A percentile compares a stretch with the other conserved stretches of the same genome.
Conservation (phyloP, 106 monocot species). For the Platanthera zijinensis region DNA sequence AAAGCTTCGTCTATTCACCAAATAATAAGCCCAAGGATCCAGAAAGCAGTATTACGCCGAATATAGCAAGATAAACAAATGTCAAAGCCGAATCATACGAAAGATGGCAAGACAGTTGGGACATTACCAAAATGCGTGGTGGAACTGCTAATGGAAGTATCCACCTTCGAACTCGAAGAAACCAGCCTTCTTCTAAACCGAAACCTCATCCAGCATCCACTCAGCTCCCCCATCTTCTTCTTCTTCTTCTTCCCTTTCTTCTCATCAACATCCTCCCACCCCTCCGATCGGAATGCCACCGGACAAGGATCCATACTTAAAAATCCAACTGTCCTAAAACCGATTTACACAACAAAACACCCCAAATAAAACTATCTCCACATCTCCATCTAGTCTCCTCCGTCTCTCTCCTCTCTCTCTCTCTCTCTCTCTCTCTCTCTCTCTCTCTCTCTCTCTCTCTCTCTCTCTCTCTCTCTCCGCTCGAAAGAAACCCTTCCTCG, state of each 20-base stretch:
- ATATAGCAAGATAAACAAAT: conserved; percentile 1
- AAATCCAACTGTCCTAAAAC: background rate
- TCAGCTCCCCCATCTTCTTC: conserved; percentile 11
- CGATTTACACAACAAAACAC: background rate
- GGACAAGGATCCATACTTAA: background rate
- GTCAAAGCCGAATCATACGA: background rate
- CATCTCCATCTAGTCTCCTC: background rate
- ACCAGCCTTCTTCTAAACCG: conserved; percentile 42
- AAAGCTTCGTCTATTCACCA: background rate
- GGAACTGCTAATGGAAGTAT: conserved; percentile 44
- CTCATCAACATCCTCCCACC: background rate
- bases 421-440: background rate
- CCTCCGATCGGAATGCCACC: background rate
- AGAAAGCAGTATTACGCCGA: background rate
- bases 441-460: background rate
- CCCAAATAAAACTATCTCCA: background rate
- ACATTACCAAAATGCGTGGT: conserved; percentile 45
- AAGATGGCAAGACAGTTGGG: background rate
- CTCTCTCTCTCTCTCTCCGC: background rate
- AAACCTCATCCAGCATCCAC: conserved; percentile 65
- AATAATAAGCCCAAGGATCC: background rate
- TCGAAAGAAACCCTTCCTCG: background rate
- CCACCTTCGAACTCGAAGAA: conserved; percentile 64
- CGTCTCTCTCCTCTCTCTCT: background rate
- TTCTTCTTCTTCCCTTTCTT: conserved; percentile 8